These are phyloP conservation scores for Citrus hindsii DNA, from an alignment of 345 rosid species.

Conservation along the genomic window DNA sequence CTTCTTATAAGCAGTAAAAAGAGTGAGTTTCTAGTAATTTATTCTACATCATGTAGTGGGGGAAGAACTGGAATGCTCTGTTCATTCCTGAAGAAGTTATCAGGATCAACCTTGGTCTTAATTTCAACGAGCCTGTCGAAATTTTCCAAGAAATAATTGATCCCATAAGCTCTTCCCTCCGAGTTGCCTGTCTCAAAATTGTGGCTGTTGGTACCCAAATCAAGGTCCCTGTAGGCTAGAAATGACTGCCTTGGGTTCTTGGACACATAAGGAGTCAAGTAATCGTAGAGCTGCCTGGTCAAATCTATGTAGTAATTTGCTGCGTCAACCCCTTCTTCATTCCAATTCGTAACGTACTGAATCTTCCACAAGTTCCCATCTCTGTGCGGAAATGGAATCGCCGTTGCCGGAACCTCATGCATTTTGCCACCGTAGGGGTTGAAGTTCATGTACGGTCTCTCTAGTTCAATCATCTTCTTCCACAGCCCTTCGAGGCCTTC, in stretches of 20 bases:
- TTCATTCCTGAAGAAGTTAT: conserved; percentile 10
- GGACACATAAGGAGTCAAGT: conserved; percentile 9
- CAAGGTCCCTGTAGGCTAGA: conserved; percentile 2
- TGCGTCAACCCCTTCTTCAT: not conserved
- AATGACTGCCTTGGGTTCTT: conserved; percentile 2
- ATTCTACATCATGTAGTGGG: not conserved
- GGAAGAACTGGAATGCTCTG: conserved; percentile 7
- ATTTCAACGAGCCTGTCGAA: conserved; percentile 13
- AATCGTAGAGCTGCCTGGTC: not conserved
- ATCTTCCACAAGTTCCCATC: conserved; percentile 9
- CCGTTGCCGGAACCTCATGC: not conserved
- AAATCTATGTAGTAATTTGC: not conserved
- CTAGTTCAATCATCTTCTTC: conserved; percentile 10
- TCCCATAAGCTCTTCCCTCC: conserved; percentile 9
- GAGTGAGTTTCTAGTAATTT: not conserved
- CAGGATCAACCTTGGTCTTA: conserved; percentile 14
- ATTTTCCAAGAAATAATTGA: conserved; percentile 13
- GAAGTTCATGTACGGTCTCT: not conserved
- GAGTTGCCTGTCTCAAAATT: not conserved
- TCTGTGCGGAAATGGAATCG: conserved; percentile 5
- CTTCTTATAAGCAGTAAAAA: not conserved
- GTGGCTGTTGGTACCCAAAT: not conserved
- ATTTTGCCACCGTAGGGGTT: conserved; percentile 11
- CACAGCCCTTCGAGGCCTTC: not conserved
- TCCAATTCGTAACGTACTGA: not conserved